Conservation (phyloP, 495 filamentous ascomycete species). For the Xanthoparmelia taractica region DNA sequence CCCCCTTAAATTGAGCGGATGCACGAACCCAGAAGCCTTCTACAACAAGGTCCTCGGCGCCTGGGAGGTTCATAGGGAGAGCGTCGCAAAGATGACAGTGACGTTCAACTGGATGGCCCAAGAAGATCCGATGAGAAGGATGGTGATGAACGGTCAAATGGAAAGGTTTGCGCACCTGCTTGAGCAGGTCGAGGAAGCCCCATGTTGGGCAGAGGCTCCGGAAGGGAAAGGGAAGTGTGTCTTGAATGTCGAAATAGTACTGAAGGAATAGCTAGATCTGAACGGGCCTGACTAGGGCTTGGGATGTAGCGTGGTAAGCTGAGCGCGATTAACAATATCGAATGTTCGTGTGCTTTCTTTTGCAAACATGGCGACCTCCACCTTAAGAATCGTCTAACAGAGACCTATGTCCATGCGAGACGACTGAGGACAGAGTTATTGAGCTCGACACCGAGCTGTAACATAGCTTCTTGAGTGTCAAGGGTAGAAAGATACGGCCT, state of each 20-base stretch:
- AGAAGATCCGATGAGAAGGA: neutral
- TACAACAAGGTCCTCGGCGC: neutral
- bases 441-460: no score
- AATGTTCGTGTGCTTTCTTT: no score
- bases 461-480: no score
- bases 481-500: no score
- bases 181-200: conserved; percentile 4
- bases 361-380: no score
- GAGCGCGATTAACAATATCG: no score
- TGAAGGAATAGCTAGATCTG: neutral
- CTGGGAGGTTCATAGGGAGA: neutral
- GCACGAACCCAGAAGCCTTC: neutral
- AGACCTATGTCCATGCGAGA: no score
- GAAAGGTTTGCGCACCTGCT: conserved; percentile 10
- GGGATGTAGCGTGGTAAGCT: neutral
- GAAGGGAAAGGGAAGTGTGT: conserved; percentile 2
- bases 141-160: conserved; percentile 7
- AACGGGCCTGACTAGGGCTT: neutral
- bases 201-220: neutral
- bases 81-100: neutral
- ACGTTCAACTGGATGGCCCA: conserved; percentile 7
- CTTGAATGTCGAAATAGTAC: conserved; percentile 11
- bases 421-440: no score
- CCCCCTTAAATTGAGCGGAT: conserved; percentile 10
- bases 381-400: no score